Evolutionary conservation across 1,284 basidiomycete genomes (phyloP).

Genomic region (Ustilago cynodontis): DNA sequence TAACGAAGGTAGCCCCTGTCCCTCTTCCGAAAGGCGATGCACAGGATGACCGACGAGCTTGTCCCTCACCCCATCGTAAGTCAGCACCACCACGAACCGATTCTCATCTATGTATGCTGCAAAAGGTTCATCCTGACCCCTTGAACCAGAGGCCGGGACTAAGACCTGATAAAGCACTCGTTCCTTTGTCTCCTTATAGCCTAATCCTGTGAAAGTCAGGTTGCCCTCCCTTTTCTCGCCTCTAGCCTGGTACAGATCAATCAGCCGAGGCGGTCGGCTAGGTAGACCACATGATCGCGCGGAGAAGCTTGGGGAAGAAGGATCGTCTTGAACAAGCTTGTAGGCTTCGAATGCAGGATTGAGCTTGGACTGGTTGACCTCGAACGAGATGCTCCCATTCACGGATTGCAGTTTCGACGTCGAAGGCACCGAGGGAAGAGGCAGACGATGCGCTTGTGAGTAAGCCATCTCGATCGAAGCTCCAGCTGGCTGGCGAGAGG

Average conservation of each 20-base stretch:
- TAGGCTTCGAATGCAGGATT: slow-evolving; percentile 51
- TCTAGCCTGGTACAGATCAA: slow-evolving; percentile 17
- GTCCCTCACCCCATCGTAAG: slow-evolving; percentile 15
- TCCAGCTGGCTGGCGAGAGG: not conserved
- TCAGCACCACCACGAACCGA: slow-evolving; percentile 34
- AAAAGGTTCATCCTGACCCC: slow-evolving; percentile 22
- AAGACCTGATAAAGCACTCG: slow-evolving; percentile 38
- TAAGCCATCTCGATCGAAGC: slow-evolving; percentile 30
- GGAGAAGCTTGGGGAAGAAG: not conserved
- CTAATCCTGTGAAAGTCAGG: slow-evolving; percentile 22
- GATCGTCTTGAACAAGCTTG: slow-evolving; percentile 41
- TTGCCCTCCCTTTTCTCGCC: slow-evolving; percentile 2
- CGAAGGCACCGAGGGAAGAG: slow-evolving; percentile 7
- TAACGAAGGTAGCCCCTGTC: slow-evolving; percentile 21
- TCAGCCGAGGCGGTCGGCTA: slow-evolving; percentile 26
- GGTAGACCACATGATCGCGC: slow-evolving; percentile 21
- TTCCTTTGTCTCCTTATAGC: slow-evolving; percentile 53
- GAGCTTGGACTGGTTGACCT: slow-evolving; percentile 30
- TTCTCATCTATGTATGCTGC: slow-evolving; percentile 49
- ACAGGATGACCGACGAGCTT: slow-evolving; percentile 35
- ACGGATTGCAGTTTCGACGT: not conserved
- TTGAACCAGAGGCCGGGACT: slow-evolving; percentile 17
- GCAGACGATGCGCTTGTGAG: slow-evolving; percentile 29
- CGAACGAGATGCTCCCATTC: slow-evolving; percentile 9
- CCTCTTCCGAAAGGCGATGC: slow-evolving; percentile 18